These are phyloP conservation scores for Nakaseomyces nivariensis DNA, from an alignment of 1,139 yeast species.

Conservation along the genomic window DNA sequence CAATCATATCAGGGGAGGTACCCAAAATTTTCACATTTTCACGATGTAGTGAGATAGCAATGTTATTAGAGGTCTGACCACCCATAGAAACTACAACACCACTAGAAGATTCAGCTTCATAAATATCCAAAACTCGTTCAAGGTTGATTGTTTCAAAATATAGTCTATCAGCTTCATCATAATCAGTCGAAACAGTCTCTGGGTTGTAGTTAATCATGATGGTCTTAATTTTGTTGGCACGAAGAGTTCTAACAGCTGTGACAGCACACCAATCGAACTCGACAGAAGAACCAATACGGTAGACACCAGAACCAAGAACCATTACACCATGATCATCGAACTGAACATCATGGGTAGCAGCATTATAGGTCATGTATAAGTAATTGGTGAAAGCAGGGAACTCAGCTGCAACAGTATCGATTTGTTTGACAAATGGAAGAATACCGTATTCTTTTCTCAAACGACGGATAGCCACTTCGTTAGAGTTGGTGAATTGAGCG, in stretches of 20 bases:
- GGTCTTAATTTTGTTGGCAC: slow-evolving; percentile 81
- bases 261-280: slow-evolving; percentile 97
- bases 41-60: slow-evolving; percentile 87
- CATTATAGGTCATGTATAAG: slow-evolving; percentile 90
- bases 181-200: slow-evolving; percentile 96
- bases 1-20: slow-evolving; percentile 97
- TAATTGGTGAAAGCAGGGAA: slow-evolving; percentile 97
- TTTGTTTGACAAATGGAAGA: slow-evolving; percentile 89
- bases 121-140: slow-evolving; percentile 92
- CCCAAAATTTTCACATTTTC: slow-evolving; percentile 94
- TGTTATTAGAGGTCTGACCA: slow-evolving; percentile 96
- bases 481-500: slow-evolving; percentile 81
- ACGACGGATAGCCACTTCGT: slow-evolving; percentile 89
- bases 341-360: slow-evolving; percentile 74
- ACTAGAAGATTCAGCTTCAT: slow-evolving; percentile 79
- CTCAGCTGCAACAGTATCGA: slow-evolving; percentile 98
- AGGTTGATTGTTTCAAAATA: slow-evolving; percentile 93
- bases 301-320: slow-evolving; percentile 90
- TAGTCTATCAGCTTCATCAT: slow-evolving; percentile 95
- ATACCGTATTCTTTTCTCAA: slow-evolving; percentile 83
- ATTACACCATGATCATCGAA: slow-evolving; percentile 83
- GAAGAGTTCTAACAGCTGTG: slow-evolving; percentile 85
- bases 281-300: slow-evolving; percentile 89
- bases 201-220: slow-evolving; percentile 98
- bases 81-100: slow-evolving; percentile 98